Evolutionary conservation across 345 rosid genomes (phyloP), one percentile per base, ranked within the genome.

Genomic region (Syzygium oleosum): DNA sequence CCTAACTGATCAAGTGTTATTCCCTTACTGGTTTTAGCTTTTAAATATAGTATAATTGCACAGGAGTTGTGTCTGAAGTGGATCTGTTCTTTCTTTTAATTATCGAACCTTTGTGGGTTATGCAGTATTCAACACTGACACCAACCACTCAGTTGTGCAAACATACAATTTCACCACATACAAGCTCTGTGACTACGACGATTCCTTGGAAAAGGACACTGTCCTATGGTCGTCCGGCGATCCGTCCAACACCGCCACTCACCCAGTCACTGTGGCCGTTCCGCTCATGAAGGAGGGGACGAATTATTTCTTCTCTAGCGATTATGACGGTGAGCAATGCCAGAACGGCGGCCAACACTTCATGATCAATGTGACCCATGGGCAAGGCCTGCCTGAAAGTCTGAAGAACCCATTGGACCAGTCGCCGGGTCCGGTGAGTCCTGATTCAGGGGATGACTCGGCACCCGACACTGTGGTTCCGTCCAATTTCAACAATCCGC

Each of bases 271-370:
- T 0, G 94, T 96, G 55, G 86, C 94, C 1, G 95, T 98, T 46
- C 99, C 99, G 25, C 89, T 98, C 5, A 85, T 96, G 41, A 96
- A 94, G 88, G 96, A 96, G 94, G 97, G 99, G 23, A 51, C 84
- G 11, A 93, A 90, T 4, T 98, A 93, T 73, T 98, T 98, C 94
- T 98, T 96, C 91, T 98, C 99, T 0, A 92, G 96, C 3, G 94
- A 92, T 85, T 98, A 96, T 79, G 98, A 96, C 34, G 99, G 99
- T 3, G 99, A 96, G 41, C 99, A 98, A 77, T 98, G 99, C 88
- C 59, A 88, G 86, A 91, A 88, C 4, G 98, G 97, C 5, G 98
- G 97, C 7, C 97, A 94, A 77, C 97, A 83, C 84, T 96, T 98
- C 89, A 87, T 90, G 85, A 92, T 98, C 31, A 93, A 94, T 51